Conservation (phyloP, 176 grass and related monocot genomes). For the Cymbopogon citratus region DNA sequence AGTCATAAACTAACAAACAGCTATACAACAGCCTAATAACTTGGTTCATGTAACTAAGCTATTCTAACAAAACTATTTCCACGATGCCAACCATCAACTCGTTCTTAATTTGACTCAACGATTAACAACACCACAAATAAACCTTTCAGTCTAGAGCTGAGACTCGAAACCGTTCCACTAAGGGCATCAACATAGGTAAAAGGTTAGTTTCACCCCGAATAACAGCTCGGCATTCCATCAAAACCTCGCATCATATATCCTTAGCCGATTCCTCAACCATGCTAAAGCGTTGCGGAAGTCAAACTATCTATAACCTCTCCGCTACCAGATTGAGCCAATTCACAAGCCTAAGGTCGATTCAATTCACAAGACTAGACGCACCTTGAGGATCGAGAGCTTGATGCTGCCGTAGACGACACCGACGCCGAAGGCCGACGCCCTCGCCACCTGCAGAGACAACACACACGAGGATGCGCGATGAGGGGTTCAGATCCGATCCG, state of each 20-base stretch:
- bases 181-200: too few species aligned
- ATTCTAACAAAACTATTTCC: too few species aligned
- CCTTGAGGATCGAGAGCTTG: constrained; percentile 86
- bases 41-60: too few species aligned
- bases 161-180: not conserved
- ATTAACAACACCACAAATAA: not conserved
- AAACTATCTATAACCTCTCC: not conserved
- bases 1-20: too few species aligned
- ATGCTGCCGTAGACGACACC: constrained; percentile 74
- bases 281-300: not conserved
- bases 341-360: too few species aligned
- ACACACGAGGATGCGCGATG: not conserved
- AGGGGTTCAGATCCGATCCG: constrained; percentile 19
- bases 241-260: not conserved
- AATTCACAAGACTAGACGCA: not conserved
- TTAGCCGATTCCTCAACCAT: not conserved
- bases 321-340: not conserved
- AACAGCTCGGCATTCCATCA: not conserved
- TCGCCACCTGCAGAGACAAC: constrained; percentile 51
- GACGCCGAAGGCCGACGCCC: constrained; percentile 58
- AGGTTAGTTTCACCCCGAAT: not conserved
- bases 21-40: too few species aligned
- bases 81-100: too few species aligned
- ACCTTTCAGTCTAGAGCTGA: not conserved
- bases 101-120: too few species aligned